Percentiles rank a stretch among this genome's conserved stretches.
These are phyloP conservation scores for Suaeda aralocaspica DNA, from an alignment of 148 eudicot species.

Conservation along the genomic window DNA sequence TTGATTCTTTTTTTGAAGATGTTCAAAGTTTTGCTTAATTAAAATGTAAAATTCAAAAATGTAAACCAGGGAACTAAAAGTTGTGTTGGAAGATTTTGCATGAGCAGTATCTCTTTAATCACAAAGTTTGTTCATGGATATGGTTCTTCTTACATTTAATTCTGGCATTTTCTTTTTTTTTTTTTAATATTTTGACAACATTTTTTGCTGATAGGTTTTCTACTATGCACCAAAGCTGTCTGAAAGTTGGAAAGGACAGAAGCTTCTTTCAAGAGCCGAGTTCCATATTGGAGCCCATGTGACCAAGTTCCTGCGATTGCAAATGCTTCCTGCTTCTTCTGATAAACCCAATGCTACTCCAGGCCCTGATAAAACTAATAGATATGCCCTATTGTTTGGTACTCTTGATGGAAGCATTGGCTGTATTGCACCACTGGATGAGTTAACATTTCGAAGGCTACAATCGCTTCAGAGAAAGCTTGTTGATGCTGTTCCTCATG, in stretches of 20 bases:
- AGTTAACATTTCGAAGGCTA: constrained; percentile 79
- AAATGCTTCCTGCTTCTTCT: constrained; percentile 77
- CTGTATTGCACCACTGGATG: constrained; percentile 93
- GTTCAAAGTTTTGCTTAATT: too few relatives aligned
- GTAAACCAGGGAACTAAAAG: not conserved
- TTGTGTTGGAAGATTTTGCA: not conserved
- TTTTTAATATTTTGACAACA: not conserved
- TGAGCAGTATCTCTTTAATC: not conserved
- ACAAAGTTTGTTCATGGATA: not conserved
- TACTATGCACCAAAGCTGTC: constrained; percentile 92
- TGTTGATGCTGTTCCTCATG: constrained; percentile 69
- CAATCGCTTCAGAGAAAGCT: constrained; percentile 95
- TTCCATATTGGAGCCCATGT: constrained; percentile 93
- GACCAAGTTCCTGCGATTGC: constrained; percentile 80
- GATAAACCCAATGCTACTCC: constrained; percentile 52
- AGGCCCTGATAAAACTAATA: constrained; percentile 75
- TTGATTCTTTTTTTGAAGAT: too few relatives aligned
- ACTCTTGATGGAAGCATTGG: constrained; percentile 96
- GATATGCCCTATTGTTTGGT: constrained; percentile 80
- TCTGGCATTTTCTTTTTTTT: too few relatives aligned
- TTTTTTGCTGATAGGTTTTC: constrained; percentile 51
- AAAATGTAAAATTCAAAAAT: too few relatives aligned
- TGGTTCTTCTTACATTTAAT: not conserved
- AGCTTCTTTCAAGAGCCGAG: constrained; percentile 95
- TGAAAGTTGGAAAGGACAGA: constrained; percentile 97